Base-by-base conservation (phyloP, 352 stramenopile species). In the Thalassiosira mediterranea region DNA sequence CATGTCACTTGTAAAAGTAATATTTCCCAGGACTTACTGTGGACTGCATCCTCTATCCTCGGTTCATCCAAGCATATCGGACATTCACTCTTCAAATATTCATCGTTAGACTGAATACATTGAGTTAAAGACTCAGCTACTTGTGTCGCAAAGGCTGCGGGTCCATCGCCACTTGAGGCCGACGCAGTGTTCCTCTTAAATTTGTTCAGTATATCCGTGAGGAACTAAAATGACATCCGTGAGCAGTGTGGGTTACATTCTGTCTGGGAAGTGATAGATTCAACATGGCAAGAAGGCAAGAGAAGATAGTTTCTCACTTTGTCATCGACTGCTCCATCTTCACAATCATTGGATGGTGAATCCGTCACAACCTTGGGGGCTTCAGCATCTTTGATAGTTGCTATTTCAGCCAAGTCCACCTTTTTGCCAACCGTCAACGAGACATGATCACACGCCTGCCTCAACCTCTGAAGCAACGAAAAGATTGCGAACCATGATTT, bases 401-500 rank as follows among this genome's bases (percentile, higher is more conserved):
- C 15, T 3, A 21, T 17, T 29, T 64, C 47, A 58, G 5, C 46
- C 7, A 70, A 54, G 15, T 72, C 63, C 76, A 21, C 79, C 57
- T 10, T 54, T 58, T 86, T 73, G 17, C 83, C 76, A 8, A 91
- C 80, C 5, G 84, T 91, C 34, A 93, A 66, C 3, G 81, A 83
- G 2, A 93, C 86, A 37, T 93, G 87, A 67, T 91, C 80, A 71
- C 87, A 93, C 21, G 68, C 73, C 66, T 90, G 84, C 28, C 87
- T 64, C 11, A 92, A 67, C 28, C 86, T 69, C 49, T 88, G 70
- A 10, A 93, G 34, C n/a, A 93, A 53, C 3, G 81, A 82, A 72
- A 93, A 90, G 60, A 93, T 93, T 17, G 77, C 72, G 70, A 93
- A 77, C 72, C 76, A 92, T 8, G 81, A 90, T 52, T 90, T 92